Percentiles rank a stretch among this genome's conserved stretches.
These are phyloP conservation scores for Cutaneotrichosporon dermatis DNA, from an alignment of 1,284 basidiomycete species.

Conservation along the genomic window DNA sequence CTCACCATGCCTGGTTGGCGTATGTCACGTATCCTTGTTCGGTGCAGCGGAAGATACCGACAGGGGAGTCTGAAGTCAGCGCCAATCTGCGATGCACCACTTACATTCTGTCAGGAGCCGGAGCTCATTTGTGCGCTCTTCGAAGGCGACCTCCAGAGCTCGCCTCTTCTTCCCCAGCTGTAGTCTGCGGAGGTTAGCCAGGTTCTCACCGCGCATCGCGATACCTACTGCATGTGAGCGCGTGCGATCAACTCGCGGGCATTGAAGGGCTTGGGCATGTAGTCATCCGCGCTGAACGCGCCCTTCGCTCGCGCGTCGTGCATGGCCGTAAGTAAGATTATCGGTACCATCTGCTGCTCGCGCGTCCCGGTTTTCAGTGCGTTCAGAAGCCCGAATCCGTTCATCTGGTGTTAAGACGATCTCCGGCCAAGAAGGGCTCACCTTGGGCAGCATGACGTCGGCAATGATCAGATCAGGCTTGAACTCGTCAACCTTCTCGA, in stretches of 20 bases:
- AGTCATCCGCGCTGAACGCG: slow-evolving; percentile 46
- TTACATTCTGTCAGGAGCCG: slow-evolving; percentile 33
- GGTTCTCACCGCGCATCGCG: slow-evolving; percentile 3
- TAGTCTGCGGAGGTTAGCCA: slow-evolving; percentile 15
- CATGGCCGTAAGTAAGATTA: slow-evolving; percentile 41
- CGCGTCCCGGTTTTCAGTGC: slow-evolving; percentile 22
- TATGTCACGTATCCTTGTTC: slow-evolving; percentile 36
- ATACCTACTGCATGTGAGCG: slow-evolving; percentile 39
- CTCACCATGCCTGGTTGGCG: slow-evolving; percentile 35
- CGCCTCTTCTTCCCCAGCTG: slow-evolving; percentile 41
- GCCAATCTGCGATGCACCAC: neutral
- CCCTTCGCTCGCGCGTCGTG: slow-evolving; percentile 31
- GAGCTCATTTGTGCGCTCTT: slow-evolving; percentile 41
- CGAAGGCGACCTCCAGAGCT: slow-evolving; percentile 39
- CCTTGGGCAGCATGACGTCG: slow-evolving; percentile 50
- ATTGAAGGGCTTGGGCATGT: slow-evolving; percentile 45
- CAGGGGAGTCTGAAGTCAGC: slow-evolving; percentile 31
- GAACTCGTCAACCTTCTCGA: slow-evolving; percentile 33
- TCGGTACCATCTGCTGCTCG: slow-evolving; percentile 27
- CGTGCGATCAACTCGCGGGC: slow-evolving; percentile 51
- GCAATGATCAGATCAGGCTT: slow-evolving; percentile 44
- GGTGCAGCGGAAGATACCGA: slow-evolving; percentile 40
- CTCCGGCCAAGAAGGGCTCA: neutral
- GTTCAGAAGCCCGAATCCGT: slow-evolving; percentile 34
- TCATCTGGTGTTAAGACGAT: slow-evolving; percentile 19